Conservation (phyloP, 225 moss, liverwort and hornwort species). For the Straminergon stramineum region DNA sequence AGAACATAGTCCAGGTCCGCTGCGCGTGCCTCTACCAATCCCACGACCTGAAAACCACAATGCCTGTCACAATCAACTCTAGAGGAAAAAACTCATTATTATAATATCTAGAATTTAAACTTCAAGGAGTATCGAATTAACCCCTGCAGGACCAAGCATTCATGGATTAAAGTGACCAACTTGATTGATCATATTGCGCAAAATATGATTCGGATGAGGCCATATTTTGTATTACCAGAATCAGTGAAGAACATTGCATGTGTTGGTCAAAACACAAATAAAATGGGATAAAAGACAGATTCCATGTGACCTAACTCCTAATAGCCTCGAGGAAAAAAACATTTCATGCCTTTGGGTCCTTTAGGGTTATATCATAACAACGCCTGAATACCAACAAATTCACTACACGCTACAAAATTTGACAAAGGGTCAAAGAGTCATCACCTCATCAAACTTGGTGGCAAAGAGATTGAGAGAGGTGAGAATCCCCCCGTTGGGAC, state of each 20-base stretch:
- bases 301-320: neutral
- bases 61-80: neutral
- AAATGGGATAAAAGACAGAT: neutral
- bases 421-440: neutral
- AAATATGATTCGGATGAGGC: neutral
- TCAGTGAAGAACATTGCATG: neutral
- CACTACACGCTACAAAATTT: neutral
- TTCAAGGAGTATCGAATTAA: neutral
- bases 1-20: constrained; percentile 78
- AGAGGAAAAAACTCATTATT: neutral
- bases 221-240: neutral
- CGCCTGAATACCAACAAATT: neutral
- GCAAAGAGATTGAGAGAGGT: constrained; percentile 91
- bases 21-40: constrained; percentile 80
- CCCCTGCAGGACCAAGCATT: neutral
- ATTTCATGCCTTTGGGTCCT: neutral
- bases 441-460: constrained; percentile 90
- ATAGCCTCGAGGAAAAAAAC: neutral
- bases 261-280: neutral
- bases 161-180: neutral
- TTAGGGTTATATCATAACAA: neutral
- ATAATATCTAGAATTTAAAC: neutral
- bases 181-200: neutral
- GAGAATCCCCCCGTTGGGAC: constrained; percentile 93
- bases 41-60: constrained; percentile 59